phyloP scores from a whole-genome alignment of 164 flowering plant species.

The Houttuynia cordata region DNA sequence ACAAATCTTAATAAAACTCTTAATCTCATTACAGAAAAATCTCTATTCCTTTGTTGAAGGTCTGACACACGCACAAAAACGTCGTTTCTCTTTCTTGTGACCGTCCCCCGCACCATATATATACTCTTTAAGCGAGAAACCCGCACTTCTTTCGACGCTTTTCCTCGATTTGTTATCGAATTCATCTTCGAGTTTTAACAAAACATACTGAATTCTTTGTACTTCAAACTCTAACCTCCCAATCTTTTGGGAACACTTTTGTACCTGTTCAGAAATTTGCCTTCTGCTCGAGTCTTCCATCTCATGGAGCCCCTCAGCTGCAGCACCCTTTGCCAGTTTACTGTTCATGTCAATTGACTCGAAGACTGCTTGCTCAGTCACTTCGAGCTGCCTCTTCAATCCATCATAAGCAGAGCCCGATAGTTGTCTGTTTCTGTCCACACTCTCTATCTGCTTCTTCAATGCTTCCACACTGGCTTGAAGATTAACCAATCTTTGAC shows the following conservation, averaged over 20 bases:
- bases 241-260: conserved; percentile 64
- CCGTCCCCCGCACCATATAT: conserved; percentile 27
- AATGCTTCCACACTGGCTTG: conserved; percentile 61
- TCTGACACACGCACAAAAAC: conserved; percentile 51
- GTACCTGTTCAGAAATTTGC: conserved; percentile 44
- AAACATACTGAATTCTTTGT: conserved; percentile 53
- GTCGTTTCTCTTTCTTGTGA: conserved; percentile 32
- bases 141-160: conserved; percentile 19
- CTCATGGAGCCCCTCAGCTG: conserved; percentile 20
- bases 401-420: conserved; percentile 37
- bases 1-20: too few species aligned
- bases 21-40: conserved; percentile 3
- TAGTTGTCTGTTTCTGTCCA: conserved; percentile 19
- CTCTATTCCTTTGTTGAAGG: conserved; percentile 27
- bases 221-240: conserved; percentile 65
- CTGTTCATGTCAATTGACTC: conserved; percentile 45
- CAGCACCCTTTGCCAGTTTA: conserved; percentile 34
- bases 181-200: conserved; percentile 55
- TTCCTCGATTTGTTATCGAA: conserved; percentile 27
- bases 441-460: conserved; percentile 47
- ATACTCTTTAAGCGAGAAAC: conserved; percentile 47
- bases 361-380: conserved; percentile 43
- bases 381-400: conserved; percentile 58
- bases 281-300: conserved; percentile 17
- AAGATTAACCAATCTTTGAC: conserved; percentile 59